Conservation (phyloP, 2,329 filamentous ascomycete species). For the Botryotinia globosa region DNA sequence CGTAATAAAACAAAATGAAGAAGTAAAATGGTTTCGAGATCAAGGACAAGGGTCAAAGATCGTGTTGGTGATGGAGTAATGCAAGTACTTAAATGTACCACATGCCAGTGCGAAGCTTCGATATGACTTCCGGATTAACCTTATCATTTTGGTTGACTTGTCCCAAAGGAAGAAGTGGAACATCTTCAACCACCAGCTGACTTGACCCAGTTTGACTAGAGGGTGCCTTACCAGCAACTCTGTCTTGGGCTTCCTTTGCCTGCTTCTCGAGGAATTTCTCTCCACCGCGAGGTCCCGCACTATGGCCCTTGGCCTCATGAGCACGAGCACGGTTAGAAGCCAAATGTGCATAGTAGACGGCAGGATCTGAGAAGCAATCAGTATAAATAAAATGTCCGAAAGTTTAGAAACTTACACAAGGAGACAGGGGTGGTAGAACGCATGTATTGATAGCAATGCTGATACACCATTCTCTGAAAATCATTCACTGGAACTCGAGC, state of each 20-base stretch:
- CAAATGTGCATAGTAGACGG: constrained; percentile 94
- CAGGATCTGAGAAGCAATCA: constrained; percentile 54
- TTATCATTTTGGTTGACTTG: background rate
- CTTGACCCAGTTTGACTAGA: constrained; percentile 29
- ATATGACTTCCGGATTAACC: constrained; percentile 20
- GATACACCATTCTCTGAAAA: constrained; percentile 86
- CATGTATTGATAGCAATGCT: constrained; percentile 91
- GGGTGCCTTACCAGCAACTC: constrained; percentile 19
- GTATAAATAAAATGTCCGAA: constrained; percentile 29
- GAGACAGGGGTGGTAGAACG: constrained; percentile 92
- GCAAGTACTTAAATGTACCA: constrained; percentile 37
- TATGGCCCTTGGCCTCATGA: constrained; percentile 59
- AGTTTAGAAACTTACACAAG: constrained; percentile 44
- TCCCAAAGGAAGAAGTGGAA: constrained; percentile 34
- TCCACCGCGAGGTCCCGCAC: constrained; percentile 45
- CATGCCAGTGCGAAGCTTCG: constrained; percentile 35
- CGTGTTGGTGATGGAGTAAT: background rate
- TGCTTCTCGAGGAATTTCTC: constrained; percentile 42
- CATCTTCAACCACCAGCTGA: constrained; percentile 24
- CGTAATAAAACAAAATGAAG: constrained; percentile 27
- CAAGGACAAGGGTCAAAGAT: constrained; percentile 26
- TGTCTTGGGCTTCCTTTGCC: constrained; percentile 27
- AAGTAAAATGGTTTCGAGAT: constrained; percentile 26
- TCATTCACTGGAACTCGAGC: constrained; percentile 62
- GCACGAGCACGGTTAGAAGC: constrained; percentile 75